Evolutionary conservation across 164 flowering plant genomes (phyloP), one percentile per base, ranked within the genome.

Genomic region (Piper longum): DNA sequence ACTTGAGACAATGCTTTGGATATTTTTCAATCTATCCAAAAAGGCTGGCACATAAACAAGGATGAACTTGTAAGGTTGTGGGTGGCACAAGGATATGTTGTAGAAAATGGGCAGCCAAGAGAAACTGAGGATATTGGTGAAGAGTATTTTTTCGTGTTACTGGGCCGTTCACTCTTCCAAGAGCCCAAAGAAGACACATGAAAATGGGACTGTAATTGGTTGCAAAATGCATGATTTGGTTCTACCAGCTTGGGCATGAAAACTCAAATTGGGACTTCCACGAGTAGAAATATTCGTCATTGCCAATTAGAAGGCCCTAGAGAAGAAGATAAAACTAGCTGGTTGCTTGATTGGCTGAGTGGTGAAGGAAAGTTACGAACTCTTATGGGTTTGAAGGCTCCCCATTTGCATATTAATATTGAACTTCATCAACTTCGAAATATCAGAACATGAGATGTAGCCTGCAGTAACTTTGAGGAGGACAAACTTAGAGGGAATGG

Each of bases 21-120:
- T 61, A 67, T 9, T 67, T 64, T 19, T 56, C 57, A 18, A 16
- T 62, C 39, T 67, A 62, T 62, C 62, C 62, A 2, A 67, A 67
- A 62, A 39, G 62, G 48, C 39, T 62, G 36, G 17, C 16, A 43
- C n/a, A 4, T 61, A 7, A 16, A 26, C 8, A 57, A 57, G 56
- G 45, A 56, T 2, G 48, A 40, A 2, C 12, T 67, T 4, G 56
- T 56, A 8, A 45, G 41, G 12, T 13, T 57, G 18, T 62, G 65
- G 70, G 43, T 67, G 43, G 66, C 44, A 12, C 40, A 44, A 56
- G 70, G 66, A 1, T 62, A 55, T n/a, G 12, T 62, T 57, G 36
- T n/a, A 36, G 7, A 48, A 13, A 14, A 66, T 17, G 13, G 13
- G 11, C 13, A 41, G 4, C 36, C 36, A 26, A 60, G 19, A 16